Evolutionary conservation across 495 filamentous ascomycete species (phyloP).

Genomic region (Tirmania nivea): DNA sequence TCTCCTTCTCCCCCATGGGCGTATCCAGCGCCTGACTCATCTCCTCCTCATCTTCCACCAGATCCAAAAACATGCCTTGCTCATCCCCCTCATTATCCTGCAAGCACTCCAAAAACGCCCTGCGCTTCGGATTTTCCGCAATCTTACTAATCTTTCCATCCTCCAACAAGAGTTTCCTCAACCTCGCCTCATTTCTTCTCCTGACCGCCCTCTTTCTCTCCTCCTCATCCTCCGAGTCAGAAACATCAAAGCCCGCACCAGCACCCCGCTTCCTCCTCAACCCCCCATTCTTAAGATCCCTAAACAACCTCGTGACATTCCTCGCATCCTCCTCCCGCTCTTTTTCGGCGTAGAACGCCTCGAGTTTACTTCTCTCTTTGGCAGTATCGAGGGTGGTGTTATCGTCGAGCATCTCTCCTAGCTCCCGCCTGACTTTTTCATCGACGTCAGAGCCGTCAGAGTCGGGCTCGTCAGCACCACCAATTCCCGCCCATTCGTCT

Average conservation of each 20-base stretch:
- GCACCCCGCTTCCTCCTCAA: slow-evolving; percentile 46
- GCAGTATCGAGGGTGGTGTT: slow-evolving; percentile 33
- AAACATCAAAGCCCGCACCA: slow-evolving; percentile 47
- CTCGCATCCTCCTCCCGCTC: slow-evolving; percentile 55
- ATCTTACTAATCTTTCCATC: slow-evolving; percentile 82
- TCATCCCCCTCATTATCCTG: slow-evolving; percentile 66
- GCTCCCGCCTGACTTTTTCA: too few species aligned
- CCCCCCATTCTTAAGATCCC: slow-evolving; percentile 70
- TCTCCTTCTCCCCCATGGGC: slow-evolving; percentile 17
- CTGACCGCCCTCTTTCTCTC: slow-evolving; percentile 61
- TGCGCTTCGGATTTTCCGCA: slow-evolving; percentile 71
- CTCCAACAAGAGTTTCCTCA: slow-evolving; percentile 72
- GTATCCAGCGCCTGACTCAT: slow-evolving; percentile 25
- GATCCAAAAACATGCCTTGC: slow-evolving; percentile 49
- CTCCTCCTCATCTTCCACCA: slow-evolving; percentile 31
- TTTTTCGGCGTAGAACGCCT: slow-evolving; percentile 30
- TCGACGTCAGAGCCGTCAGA: too few species aligned
- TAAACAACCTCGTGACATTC: slow-evolving; percentile 69
- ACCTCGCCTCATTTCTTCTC: slow-evolving; percentile 69
- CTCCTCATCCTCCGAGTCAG: slow-evolving; percentile 74
- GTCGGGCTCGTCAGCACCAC: slow-evolving; percentile 48
- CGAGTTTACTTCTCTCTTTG: slow-evolving; percentile 8
- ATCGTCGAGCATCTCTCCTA: slow-evolving; percentile 35
- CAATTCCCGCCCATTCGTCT: slow-evolving; percentile 90
- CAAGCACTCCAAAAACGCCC: slow-evolving; percentile 72